Conservation (phyloP, 108 stramenopile genomes). For the Craspedostauros australis region DNA sequence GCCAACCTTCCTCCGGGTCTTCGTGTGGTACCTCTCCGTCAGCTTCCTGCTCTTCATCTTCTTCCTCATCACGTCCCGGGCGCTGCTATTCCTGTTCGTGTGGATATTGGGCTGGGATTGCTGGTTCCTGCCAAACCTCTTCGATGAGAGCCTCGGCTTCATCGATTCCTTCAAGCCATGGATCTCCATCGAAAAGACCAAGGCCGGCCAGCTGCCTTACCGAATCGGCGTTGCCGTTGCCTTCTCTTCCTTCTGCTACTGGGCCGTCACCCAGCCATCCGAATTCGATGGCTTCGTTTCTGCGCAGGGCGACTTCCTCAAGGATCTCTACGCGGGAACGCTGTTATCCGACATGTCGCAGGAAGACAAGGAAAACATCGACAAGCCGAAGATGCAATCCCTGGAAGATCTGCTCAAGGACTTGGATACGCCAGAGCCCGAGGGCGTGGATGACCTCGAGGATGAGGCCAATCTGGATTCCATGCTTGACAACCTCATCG, state of each 20-base stretch:
- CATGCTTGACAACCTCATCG: constrained; percentile 66
- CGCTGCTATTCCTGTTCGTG: constrained; percentile 83
- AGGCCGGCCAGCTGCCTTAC: constrained; percentile 86
- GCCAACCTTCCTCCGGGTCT: constrained; percentile 94
- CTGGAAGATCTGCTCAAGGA: constrained; percentile 92
- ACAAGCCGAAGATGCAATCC: constrained; percentile 93
- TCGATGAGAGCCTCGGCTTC: constrained; percentile 94
- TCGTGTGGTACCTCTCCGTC: constrained; percentile 97
- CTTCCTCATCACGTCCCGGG: constrained; percentile 80
- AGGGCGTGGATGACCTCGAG: constrained; percentile 62
- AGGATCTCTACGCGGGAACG: constrained; percentile 97
- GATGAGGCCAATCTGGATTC: constrained; percentile 69
- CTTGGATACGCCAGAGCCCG: constrained; percentile 70
- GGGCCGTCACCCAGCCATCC: constrained; percentile 98
- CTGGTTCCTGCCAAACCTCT: constrained; percentile 97
- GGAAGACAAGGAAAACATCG: constrained; percentile 94
- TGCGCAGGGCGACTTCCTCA: constrained; percentile 96
- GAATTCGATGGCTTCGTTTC: constrained; percentile 97
- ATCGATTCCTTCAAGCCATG: constrained; percentile 95
- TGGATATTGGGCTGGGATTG: constrained; percentile 96
- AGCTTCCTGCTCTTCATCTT: constrained; percentile 93
- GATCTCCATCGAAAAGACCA: constrained; percentile 76
- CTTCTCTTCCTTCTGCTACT: constrained; percentile 92
- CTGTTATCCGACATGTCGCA: constrained; percentile 93
- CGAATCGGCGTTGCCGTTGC: constrained; percentile 87